phyloP scores from a whole-genome alignment of 176 grass and related monocot species.

The Rhynchospora pubera region DNA sequence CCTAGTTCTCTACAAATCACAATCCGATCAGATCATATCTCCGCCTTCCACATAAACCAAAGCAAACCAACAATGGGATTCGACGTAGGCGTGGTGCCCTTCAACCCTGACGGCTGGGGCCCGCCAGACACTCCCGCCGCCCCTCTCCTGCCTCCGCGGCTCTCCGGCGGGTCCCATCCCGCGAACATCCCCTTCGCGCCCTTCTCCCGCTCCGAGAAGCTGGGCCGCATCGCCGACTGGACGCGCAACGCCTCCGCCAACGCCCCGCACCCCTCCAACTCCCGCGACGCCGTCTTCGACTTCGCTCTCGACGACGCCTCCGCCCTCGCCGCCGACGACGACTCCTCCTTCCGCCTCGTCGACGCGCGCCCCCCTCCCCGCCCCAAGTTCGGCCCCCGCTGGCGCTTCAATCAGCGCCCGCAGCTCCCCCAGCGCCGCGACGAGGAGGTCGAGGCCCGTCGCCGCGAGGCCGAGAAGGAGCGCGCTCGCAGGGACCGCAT shows the following conservation, averaged over 20 bases:
- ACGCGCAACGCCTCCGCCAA: constrained; percentile 41
- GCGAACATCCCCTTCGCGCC: constrained; percentile 63
- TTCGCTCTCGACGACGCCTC: constrained; percentile 63
- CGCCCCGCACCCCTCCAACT: constrained; percentile 29
- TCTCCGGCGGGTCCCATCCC: constrained; percentile 31
- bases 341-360: constrained; percentile 65
- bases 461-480: constrained; percentile 71
- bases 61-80: constrained; percentile 50
- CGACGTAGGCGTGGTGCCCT: constrained; percentile 63
- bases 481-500: constrained; percentile 62
- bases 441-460: constrained; percentile 76
- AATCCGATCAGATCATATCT: neutral
- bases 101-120: constrained; percentile 72
- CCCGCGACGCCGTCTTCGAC: constrained; percentile 71
- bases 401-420: constrained; percentile 60
- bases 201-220: constrained; percentile 78
- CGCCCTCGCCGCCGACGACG: constrained; percentile 42
- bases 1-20: too few relatives aligned
- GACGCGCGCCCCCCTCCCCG: constrained; percentile 50
- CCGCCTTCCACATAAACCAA: neutral
- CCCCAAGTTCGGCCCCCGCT: constrained; percentile 63
- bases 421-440: constrained; percentile 79
- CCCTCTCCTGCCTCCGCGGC: constrained; percentile 29
- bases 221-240: constrained; percentile 85
- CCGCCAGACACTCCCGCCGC: constrained; percentile 39